Evolutionary conservation across 2,329 filamentous ascomycete species (phyloP).

Genomic region (Neurospora sp.): DNA sequence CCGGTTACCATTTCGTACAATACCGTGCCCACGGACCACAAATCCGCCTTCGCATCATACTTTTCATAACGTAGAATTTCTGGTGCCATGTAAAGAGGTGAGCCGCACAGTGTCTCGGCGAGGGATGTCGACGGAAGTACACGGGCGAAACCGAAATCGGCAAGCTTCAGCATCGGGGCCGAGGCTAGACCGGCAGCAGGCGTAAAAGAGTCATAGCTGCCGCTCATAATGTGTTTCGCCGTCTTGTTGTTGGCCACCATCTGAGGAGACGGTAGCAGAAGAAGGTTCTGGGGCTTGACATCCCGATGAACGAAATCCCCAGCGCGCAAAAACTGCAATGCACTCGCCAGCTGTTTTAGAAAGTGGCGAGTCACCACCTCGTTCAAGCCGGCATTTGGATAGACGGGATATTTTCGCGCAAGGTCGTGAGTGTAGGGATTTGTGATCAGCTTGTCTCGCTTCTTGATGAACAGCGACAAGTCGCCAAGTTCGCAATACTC

Average conservation of each 20-base stretch:
- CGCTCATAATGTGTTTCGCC: constrained; percentile 60
- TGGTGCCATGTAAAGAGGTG: constrained; percentile 95
- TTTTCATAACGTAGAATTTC: constrained; percentile 96
- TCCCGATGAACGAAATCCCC: constrained; percentile 91
- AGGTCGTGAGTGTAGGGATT: constrained; percentile 80
- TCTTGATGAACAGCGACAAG: constrained; percentile 91
- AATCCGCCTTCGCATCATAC: constrained; percentile 91
- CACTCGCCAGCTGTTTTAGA: constrained; percentile 86
- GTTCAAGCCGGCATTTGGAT: constrained; percentile 73
- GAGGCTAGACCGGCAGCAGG: constrained; percentile 73
- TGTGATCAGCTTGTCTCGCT: constrained; percentile 68
- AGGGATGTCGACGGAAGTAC: constrained; percentile 83
- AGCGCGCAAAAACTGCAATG: constrained; percentile 75
- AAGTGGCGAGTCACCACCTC: constrained; percentile 97
- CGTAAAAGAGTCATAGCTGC: constrained; percentile 69
- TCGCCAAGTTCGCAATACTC: constrained; percentile 97
- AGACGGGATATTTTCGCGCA: constrained; percentile 85
- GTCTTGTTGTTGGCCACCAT: constrained; percentile 54
- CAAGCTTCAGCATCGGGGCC: constrained; percentile 91
- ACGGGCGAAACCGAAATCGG: constrained; percentile 96
- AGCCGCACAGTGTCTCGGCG: constrained; percentile 92
- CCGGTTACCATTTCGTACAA: constrained; percentile 92
- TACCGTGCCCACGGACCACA: constrained; percentile 97
- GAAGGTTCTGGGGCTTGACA: constrained; percentile 92
- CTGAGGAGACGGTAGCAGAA: constrained; percentile 72